A percentile compares a stretch with the other conserved stretches of the same genome.
Conservation (phyloP, 2,329 filamentous ascomycete genomes). For the Penicillium sp. region DNA sequence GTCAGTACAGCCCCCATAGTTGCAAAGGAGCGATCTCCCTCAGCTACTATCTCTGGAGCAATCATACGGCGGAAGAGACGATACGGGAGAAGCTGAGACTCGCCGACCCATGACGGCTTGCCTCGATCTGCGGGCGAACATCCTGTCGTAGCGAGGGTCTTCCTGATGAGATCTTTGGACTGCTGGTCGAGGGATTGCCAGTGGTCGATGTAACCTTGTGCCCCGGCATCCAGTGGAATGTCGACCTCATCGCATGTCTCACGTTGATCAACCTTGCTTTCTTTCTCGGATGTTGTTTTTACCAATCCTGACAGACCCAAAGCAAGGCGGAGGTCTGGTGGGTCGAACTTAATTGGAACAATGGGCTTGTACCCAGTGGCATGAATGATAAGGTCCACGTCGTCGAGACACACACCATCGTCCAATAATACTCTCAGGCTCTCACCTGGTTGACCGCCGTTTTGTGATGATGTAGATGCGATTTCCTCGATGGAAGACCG, state of each 20-base stretch:
- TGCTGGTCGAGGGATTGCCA: conserved; percentile 18
- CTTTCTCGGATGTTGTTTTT: background rate
- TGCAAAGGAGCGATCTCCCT: conserved; percentile 27
- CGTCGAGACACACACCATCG: conserved; percentile 12
- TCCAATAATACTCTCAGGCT: conserved; percentile 7
- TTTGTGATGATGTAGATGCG: background rate
- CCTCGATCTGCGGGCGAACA: conserved; percentile 1
- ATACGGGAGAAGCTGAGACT: conserved; percentile 11
- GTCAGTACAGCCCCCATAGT: conserved; percentile 20
- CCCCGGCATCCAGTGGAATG: background rate
- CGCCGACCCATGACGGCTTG: conserved; percentile 1
- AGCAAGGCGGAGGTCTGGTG: conserved; percentile 10
- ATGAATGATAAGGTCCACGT: conserved; percentile 23
- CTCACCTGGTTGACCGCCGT: background rate
- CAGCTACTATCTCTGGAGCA: conserved; percentile 20
- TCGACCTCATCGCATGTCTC: background rate
- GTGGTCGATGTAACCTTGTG: background rate
- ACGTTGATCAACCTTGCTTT: background rate
- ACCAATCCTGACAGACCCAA: conserved; percentile 19
- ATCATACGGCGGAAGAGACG: conserved; percentile 30
- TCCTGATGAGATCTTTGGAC: conserved; percentile 6
- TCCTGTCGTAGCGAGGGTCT: conserved; percentile 5
- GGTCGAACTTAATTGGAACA: conserved; percentile 21
- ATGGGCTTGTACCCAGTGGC: conserved; percentile 28
- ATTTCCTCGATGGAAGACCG: conserved; percentile 20